A percentile compares a stretch with the other conserved stretches of the same genome.
Conservation (phyloP, 2,329 filamentous ascomycete genomes). For the Seiridium cupressi region DNA sequence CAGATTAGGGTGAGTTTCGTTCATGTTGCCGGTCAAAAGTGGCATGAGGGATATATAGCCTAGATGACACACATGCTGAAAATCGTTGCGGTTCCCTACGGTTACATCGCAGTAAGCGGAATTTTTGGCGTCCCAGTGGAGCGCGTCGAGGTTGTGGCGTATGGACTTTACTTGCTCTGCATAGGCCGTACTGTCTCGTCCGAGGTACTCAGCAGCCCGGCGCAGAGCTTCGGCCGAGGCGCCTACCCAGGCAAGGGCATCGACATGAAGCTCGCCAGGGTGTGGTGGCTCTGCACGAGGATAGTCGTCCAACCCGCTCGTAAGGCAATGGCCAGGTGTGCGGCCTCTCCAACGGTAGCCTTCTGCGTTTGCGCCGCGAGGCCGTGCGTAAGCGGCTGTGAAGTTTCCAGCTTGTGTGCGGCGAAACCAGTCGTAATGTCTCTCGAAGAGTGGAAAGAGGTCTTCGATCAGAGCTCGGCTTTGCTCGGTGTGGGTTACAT, state of each 20-base stretch:
- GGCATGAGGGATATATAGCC: constrained; percentile 18
- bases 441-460: constrained; percentile 68
- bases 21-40: constrained; percentile 17
- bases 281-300: constrained; percentile 91
- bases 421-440: constrained; percentile 93
- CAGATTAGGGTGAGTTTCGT: constrained; percentile 14
- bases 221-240: constrained; percentile 81
- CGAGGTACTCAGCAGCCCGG: constrained; percentile 70
- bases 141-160: constrained; percentile 76
- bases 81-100: constrained; percentile 41
- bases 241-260: constrained; percentile 90
- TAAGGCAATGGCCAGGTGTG: constrained; percentile 81
- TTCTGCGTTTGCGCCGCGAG: constrained; percentile 87
- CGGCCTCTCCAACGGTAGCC: constrained; percentile 94
- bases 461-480: constrained; percentile 25
- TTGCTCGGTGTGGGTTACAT: constrained; percentile 57
- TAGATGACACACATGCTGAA: constrained; percentile 16
- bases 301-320: constrained; percentile 94
- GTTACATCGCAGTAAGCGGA: constrained; percentile 89
- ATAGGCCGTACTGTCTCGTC: constrained; percentile 69
- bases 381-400: constrained; percentile 80
- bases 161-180: constrained; percentile 73
- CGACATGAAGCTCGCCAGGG: constrained; percentile 89
- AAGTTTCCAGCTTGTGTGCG: constrained; percentile 88
- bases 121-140: constrained; percentile 81